Conservation (phyloP, 2,329 filamentous ascomycete genomes). For the Nothomitra cinnamomea region DNA sequence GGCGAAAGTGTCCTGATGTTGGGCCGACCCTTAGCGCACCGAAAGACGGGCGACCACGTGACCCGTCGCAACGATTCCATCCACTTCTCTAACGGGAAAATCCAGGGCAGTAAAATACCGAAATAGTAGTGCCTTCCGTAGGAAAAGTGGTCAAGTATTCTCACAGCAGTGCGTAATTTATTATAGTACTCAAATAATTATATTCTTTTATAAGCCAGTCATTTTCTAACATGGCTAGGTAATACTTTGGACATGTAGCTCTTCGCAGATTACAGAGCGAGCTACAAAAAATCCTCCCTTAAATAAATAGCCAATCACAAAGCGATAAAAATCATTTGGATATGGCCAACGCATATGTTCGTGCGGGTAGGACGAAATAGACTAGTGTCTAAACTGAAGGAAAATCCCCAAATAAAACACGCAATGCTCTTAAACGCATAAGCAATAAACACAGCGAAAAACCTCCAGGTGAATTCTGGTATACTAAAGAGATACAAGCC, state of each 20-base stretch:
- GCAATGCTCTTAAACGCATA: too few relatives aligned
- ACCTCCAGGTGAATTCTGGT: background rate
- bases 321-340: background rate
- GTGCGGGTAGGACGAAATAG: too few relatives aligned
- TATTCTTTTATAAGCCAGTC: too few relatives aligned
- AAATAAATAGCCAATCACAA: background rate
- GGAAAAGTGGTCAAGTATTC: too few relatives aligned
- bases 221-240: too few relatives aligned
- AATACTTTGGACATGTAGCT: background rate
- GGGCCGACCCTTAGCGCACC: background rate
- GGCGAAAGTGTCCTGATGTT: background rate
- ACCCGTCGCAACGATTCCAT: background rate
- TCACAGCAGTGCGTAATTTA: too few relatives aligned
- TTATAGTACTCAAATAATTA: too few relatives aligned
- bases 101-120: too few relatives aligned
- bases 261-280: background rate
- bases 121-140: too few relatives aligned
- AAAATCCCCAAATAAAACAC: too few relatives aligned
- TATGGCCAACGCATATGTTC: background rate
- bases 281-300: background rate
- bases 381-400: too few relatives aligned
- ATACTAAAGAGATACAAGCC: constrained; percentile 1
- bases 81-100: background rate
- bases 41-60: background rate
- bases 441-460: background rate